These are phyloP conservation scores for Blastocystis sp. DNA, from an alignment of 352 stramenopile species.

Conservation along the genomic window DNA sequence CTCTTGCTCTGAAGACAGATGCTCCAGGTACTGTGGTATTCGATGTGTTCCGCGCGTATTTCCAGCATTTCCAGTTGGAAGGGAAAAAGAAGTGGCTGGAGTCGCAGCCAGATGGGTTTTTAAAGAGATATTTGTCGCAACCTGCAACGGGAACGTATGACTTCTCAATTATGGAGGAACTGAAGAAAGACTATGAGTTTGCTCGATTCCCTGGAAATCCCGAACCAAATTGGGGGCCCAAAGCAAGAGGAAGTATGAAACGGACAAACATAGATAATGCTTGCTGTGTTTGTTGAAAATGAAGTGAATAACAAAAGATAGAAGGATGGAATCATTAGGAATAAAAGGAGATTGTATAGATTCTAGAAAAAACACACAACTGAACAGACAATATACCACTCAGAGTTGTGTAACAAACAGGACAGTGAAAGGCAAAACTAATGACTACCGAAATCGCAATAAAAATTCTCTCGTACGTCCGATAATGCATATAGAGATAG, in stretches of 20 bases:
- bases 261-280: slow-evolving; percentile 63
- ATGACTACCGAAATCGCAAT: neutral
- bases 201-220: slow-evolving; percentile 86
- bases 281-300: neutral
- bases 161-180: slow-evolving; percentile 69
- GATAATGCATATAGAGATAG: neutral
- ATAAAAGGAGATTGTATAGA: neutral
- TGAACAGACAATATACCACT: neutral
- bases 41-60: slow-evolving; percentile 92
- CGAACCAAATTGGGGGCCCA: slow-evolving; percentile 89
- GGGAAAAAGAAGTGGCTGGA: slow-evolving; percentile 68
- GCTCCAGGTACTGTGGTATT: slow-evolving; percentile 91
- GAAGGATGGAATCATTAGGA: neutral
- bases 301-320: neutral
- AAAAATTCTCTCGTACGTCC: neutral
- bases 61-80: slow-evolving; percentile 83
- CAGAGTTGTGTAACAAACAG: no score
- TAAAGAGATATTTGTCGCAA: slow-evolving; percentile 1
- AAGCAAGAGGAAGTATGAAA: slow-evolving; percentile 68
- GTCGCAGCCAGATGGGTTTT: slow-evolving; percentile 8
- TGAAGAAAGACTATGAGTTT: slow-evolving; percentile 71
- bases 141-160: slow-evolving; percentile 55
- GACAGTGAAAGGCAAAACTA: neutral
- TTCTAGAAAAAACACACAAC: slow-evolving; percentile 45
- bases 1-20: slow-evolving; percentile 93